Evolutionary conservation across 768 basidiomycete species (phyloP), one percentile per base, ranked within the genome.

Genomic region (Rhodotorula graminis): DNA sequence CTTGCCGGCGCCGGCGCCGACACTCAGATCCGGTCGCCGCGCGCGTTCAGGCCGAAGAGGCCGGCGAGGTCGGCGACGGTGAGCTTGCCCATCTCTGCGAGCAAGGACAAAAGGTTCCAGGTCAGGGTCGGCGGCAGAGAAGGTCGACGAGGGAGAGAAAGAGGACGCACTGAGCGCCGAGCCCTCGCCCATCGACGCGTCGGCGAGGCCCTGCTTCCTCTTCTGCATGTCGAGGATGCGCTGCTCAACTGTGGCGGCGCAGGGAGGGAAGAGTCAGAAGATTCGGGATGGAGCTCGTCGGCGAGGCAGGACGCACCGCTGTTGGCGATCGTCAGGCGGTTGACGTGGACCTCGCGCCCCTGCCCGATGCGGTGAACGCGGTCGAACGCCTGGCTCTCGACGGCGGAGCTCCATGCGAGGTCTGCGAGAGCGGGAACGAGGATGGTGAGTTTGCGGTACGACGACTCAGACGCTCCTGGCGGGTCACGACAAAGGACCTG

Each of bases 151-250:
- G 23, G n/a, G 37, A 9, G 5, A 37, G 4, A 46, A 52, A 0
- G 8, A 1, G 3, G 52, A 61, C 67, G 52, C 29, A 61, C 60
- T 61, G 23, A 55, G 16, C 0, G 49, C 62, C 12, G 59, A 42
- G 44, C 76, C 76, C 49, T 77, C 76, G 14, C 76, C 76, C 63
- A 71, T 63, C 11, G 70, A 60, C 3, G 80, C 81, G 59, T 83
- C 82, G 2, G 80, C 78, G 42, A 75, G 65, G 72, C 69, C 40
- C 52, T 64, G 65, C 81, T 89, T 89, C 67, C 86, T 82, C 55
- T 85, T 84, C 75, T 89, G 89, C 71, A 90, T 81, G 0, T 82
- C 82, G 40, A 89, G 82, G 46, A 91, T 86, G n/a, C 89, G 83
- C 76, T 90, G 87, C 77, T 90, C 90, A 46, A 75, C 71, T 59